phyloP scores from a whole-genome alignment of 148 eudicot species.

The Chenopodium formosanum region DNA sequence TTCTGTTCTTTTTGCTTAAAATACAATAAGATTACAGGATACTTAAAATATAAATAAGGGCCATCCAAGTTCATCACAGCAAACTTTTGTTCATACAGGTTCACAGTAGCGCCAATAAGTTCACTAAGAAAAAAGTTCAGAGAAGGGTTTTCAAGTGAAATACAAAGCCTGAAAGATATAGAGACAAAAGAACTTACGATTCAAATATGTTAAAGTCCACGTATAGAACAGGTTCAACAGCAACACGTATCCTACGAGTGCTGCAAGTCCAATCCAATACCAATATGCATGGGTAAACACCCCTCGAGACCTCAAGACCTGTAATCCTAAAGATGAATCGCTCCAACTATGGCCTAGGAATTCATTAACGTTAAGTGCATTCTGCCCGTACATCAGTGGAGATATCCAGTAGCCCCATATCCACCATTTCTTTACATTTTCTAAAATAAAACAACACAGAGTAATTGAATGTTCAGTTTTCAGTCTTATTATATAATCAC shows the following conservation, averaged over 20 bases:
- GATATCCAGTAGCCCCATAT: constrained; percentile 95
- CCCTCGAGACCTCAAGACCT: constrained; percentile 51
- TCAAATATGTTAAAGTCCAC: constrained; percentile 48
- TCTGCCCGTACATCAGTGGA: constrained; percentile 74
- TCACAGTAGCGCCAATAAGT: neutral
- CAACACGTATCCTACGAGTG: constrained; percentile 46
- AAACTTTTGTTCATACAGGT: neutral
- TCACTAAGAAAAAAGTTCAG: neutral
- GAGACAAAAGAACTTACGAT: constrained; percentile 37
- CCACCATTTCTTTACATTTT: constrained; percentile 75
- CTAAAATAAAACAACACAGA: constrained; percentile 30
- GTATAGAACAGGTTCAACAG: constrained; percentile 45
- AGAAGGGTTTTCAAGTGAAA: neutral
- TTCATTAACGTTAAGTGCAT: constrained; percentile 77
- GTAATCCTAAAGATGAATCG: constrained; percentile 49
- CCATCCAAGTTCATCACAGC: neutral
- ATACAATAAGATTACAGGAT: neutral
- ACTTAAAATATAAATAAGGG: neutral
- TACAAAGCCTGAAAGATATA: neutral
- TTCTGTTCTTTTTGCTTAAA: neutral
- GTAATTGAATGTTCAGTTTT: neutral
- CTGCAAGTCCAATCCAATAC: constrained; percentile 78
- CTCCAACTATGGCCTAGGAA: constrained; percentile 82
- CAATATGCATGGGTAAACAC: constrained; percentile 48
- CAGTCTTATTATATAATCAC: neutral